Base-by-base conservation (phyloP, 2,329 filamentous ascomycete genomes). In the Teratosphaeria destructans region DNA sequence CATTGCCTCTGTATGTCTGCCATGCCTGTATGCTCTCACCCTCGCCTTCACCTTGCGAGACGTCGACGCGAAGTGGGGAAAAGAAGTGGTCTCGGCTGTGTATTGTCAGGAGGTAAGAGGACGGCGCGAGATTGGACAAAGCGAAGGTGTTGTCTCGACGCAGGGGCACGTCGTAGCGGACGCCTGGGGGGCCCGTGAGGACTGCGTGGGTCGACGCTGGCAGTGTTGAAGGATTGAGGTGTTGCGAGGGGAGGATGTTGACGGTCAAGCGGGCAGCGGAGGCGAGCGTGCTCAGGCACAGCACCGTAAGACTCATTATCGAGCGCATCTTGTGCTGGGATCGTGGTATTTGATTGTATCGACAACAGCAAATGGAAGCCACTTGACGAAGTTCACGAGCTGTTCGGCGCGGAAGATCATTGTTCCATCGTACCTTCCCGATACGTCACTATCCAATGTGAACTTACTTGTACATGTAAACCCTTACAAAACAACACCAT, bases 1-100 rank as follows among this genome's bases (percentile, higher is more conserved):
- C 89, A 68, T 95, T 93, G 0, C 90, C 91, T 55, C 90, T 81
- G 72, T 86, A 95, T 29, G 90, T 95, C 78, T 93, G 89, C 87
- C 89, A 94, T 32, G 85, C 85, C 52, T 80, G 76, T 3, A 90
- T 78, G 54, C 80, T 73, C 47, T 78, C 74, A 60, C 71, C 61
- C 63, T 70, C 65, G 72, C 26, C 74, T 71, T 43, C 75, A 73
- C 57, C 73, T 63, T 67, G 34, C 56, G 63, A 66, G 19, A 94
- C 82, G 70, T 97, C 94, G 34, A 97, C 82, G 53, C 93, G 82
- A 72, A 95, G 78, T 11, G 90, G 88, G 66, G 85, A 82, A 72
- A 96, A 97, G 57, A 81, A 81, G 73, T 88, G 85, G 59, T 89
- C 87, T 32, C 82, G 77, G 71, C 85, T 87, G 76, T 92, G 85